phyloP scores from a whole-genome alignment of 2,329 filamentous ascomycete species.

The Sarocladiaceae sp. region DNA sequence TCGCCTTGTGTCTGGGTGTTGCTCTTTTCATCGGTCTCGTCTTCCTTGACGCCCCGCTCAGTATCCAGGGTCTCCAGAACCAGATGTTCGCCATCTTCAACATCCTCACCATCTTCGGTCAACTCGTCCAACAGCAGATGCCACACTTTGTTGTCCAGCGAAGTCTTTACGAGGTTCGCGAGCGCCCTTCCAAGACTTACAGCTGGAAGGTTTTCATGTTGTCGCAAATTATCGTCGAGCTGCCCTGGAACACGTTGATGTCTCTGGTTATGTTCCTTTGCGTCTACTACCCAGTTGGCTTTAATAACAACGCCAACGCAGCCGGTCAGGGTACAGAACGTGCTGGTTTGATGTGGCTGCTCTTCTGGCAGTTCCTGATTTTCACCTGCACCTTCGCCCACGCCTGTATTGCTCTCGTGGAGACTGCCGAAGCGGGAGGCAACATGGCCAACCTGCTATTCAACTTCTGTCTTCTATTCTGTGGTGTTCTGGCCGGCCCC shows the following conservation, averaged over 20 bases:
- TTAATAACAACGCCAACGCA: slow-evolving; percentile 51
- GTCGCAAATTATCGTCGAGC: slow-evolving; percentile 60
- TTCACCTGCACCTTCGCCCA: slow-evolving; percentile 62
- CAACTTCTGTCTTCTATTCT: slow-evolving; percentile 54
- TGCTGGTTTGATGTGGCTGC: slow-evolving; percentile 58
- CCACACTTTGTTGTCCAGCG: slow-evolving; percentile 65
- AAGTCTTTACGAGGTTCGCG: slow-evolving; percentile 61
- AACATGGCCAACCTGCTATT: slow-evolving; percentile 62
- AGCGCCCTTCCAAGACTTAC: slow-evolving; percentile 62
- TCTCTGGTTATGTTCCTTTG: slow-evolving; percentile 58
- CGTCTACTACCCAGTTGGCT: slow-evolving; percentile 65
- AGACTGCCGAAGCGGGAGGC: slow-evolving; percentile 59
- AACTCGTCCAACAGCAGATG: slow-evolving; percentile 61
- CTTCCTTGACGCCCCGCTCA: slow-evolving; percentile 66
- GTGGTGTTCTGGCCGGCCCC: slow-evolving; percentile 55
- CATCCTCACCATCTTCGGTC: slow-evolving; percentile 62
- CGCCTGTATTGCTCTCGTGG: slow-evolving; percentile 57
- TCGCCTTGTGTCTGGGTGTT: slow-evolving; percentile 21
- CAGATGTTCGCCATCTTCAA: slow-evolving; percentile 67
- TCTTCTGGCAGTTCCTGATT: slow-evolving; percentile 57
- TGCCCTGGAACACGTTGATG: slow-evolving; percentile 63
- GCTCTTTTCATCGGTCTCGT: slow-evolving; percentile 77
- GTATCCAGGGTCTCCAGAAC: slow-evolving; percentile 62
- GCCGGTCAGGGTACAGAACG: slow-evolving; percentile 45
- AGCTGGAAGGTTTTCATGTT: slow-evolving; percentile 62